Base-by-base conservation (phyloP, 2,329 filamentous ascomycete genomes). In the Hirsutella minnesotensis region DNA sequence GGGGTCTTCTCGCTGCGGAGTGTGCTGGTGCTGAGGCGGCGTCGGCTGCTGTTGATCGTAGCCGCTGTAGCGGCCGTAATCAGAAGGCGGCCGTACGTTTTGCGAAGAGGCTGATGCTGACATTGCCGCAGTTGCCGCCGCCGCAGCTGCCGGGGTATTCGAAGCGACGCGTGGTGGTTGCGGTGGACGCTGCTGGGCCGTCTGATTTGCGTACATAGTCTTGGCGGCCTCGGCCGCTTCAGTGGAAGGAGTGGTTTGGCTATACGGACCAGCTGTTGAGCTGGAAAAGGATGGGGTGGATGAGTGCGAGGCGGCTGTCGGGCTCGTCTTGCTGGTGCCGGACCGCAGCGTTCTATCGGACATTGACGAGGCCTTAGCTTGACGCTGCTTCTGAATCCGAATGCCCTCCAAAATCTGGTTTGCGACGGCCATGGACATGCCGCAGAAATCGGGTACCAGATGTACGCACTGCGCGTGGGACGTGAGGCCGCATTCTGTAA, bases 341-440 rank as follows among this genome's bases (percentile, higher is more conserved):
- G 73, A 67, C 42, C 86, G 74, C 47, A 90, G 65, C 3, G 82
- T 87, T 55, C 76, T 75, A 40, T 79, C 77, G 46, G 73, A 76
- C 62, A 90, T 69, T 37, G 65, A 75, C 1, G 70, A 65, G 0
- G 64, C 65, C 60, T 78, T 75, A 41, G 70, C 70, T 63, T 83
- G 72, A 40, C 69, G 64, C 46, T 80, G 78, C 65, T 89, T 94
- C 46, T 84, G 81, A 40, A 79, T 80, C 56, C 86, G 79, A 53
- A 95, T 85, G 40, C 89, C 86, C 49, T 88, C 83, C 43, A 96
- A 64, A 50, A 98, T 95, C 57, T 94, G 81, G 61, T 95, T 96
- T 36, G 92, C 92, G 31, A 86, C 85, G 44, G 92, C 85, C 92
- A 96, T 96, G 22, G 88, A 94, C 88, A 98, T 98, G 53, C 92